Conservation (phyloP, 352 stramenopile genomes). For the Pythium oligandrum region DNA sequence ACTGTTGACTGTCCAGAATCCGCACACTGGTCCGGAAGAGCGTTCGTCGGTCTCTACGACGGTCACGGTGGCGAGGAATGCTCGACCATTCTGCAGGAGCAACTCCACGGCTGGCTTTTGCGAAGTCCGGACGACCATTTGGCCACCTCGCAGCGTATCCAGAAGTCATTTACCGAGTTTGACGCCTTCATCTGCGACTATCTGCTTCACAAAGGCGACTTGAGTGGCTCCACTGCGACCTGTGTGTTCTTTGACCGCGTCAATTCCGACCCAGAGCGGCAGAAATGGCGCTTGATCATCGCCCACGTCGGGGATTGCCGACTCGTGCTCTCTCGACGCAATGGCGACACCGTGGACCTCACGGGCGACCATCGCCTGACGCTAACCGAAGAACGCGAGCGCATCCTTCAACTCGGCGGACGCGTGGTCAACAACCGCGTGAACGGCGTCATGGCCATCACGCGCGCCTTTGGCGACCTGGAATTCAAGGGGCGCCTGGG, state of each 20-base stretch:
- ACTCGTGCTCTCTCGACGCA: conserved; percentile 40
- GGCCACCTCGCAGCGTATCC: conserved; percentile 20
- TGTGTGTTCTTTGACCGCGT: conserved; percentile 26
- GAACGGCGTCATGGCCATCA: conserved; percentile 84
- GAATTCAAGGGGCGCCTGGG: conserved; percentile 68
- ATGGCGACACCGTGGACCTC: conserved; percentile 36
- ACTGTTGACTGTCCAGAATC: conserved; percentile 17
- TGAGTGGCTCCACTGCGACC: conserved; percentile 78
- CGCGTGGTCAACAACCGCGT: conserved; percentile 78
- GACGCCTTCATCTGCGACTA: conserved; percentile 71
- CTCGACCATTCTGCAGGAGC: conserved; percentile 64
- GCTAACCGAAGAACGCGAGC: conserved; percentile 34
- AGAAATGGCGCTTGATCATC: conserved; percentile 22
- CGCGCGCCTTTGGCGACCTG: conserved; percentile 75
- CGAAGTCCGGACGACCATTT: conserved; percentile 23
- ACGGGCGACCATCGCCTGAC: conserved; percentile 73
- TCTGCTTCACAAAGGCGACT: conserved; percentile 61
- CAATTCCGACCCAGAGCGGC: background rate
- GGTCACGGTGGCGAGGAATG: conserved; percentile 76
- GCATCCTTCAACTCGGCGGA: conserved; percentile 49
- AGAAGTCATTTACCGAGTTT: conserved; percentile 51
- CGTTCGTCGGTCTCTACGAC: conserved; percentile 80
- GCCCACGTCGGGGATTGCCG: conserved; percentile 77
- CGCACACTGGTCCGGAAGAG: conserved; percentile 14
- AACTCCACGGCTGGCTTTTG: conserved; percentile 70